phyloP scores from a whole-genome alignment of 2,329 filamentous ascomycete genomes.

The Dactylellina cionopaga region DNA sequence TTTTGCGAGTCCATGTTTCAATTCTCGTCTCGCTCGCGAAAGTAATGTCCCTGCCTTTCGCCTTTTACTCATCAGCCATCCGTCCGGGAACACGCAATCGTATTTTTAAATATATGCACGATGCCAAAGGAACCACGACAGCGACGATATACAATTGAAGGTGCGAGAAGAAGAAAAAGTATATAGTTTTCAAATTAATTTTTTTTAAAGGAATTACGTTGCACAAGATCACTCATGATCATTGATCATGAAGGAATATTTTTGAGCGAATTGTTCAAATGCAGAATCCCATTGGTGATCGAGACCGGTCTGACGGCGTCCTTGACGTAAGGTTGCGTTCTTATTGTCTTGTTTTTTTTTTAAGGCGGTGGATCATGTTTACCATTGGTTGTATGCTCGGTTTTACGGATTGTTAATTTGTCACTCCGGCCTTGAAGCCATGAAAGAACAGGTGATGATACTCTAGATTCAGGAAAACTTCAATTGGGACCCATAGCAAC shows the following conservation, averaged over 20 bases:
- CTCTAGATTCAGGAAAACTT: no score
- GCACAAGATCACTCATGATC: constrained; percentile 53
- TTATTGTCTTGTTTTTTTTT: constrained; percentile 7
- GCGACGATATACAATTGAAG: not conserved
- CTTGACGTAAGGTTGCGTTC: constrained; percentile 11
- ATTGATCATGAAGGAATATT: constrained; percentile 1
- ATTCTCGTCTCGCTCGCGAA: not conserved
- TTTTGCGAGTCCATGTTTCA: not conserved
- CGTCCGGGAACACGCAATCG: constrained; percentile 38
- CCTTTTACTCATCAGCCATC: constrained; percentile 15
- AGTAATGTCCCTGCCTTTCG: constrained; percentile 11
- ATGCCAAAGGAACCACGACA: constrained; percentile 10
- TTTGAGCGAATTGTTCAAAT: constrained; percentile 2
- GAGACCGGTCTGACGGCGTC: not conserved
- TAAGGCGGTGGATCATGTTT: constrained; percentile 1
- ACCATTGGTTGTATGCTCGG: constrained; percentile 15
- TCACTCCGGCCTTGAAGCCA: constrained; percentile 7
- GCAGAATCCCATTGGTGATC: constrained; percentile 22
- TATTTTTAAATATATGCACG: constrained; percentile 46
- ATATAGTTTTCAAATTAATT: not conserved
- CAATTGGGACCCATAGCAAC: constrained; percentile 1
- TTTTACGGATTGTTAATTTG: constrained; percentile 30
- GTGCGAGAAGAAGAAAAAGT: not conserved
- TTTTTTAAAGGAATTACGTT: constrained; percentile 27
- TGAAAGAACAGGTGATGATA: constrained; percentile 16